Evolutionary conservation across 352 stramenopile genomes (phyloP), one percentile per base, ranked within the genome.

Genomic region (Phytopythium sindhum): DNA sequence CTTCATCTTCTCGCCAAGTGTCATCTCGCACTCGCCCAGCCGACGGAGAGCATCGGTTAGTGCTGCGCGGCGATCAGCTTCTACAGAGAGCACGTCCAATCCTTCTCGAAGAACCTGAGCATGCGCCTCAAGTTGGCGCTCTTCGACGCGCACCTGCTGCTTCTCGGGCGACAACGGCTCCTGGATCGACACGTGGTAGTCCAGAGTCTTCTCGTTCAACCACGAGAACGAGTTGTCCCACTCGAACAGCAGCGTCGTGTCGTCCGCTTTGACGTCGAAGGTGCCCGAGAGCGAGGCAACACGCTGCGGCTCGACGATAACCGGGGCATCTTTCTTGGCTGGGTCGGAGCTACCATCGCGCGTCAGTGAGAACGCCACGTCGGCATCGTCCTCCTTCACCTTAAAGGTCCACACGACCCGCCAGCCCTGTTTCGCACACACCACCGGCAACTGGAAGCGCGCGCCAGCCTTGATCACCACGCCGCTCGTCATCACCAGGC

Each of bases 141-240:
- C 68, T 28, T 74, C 67, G 8, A 60, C 63, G n/a, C 76, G 72
- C 9, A 80, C 52, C 17, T 73, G 53, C 59, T 85, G 59, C 50
- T 77, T 74, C 39, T 74, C 65, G 2, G 56, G 57, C 9, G 74
- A 74, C 35, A 92, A 57, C 12, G 74, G 86, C 53, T 91, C 77
- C 15, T 89, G 73, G 4, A 95, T 73, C 7, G 81, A 88, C 31
- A 95, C 86, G 24, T 93, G 86, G 64, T 95, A 93, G 62, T 93
- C 86, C 42, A 95, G 59, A 1, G 86, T 95, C 66, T 95, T 95
- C 57, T 88, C 82, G 48, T 91, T 90, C 2, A 95, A 71, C 86
- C 86, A 95, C 26, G 84, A 92, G 57, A 93, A 95, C 37, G 80
- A 73, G 55, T 95, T 95, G 64, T 95, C 84, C 86, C 86, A 95